A percentile compares a stretch with the other conserved stretches of the same genome.
Evolutionary conservation across 305 asterid species (phyloP).

Genomic region (Solanum hybrid): DNA sequence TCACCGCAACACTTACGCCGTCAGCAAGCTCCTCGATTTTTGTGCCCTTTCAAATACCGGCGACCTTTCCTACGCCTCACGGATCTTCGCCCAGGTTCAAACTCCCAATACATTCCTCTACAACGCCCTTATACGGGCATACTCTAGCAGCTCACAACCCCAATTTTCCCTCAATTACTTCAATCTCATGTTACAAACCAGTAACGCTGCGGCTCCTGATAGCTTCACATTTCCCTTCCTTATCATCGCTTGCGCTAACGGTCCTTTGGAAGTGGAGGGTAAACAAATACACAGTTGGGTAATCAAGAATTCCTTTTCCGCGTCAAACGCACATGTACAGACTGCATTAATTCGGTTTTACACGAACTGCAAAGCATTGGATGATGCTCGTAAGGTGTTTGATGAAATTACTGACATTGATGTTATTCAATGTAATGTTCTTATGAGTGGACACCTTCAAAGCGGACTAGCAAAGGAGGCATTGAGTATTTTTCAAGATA

Average conservation of each 20-base stretch:
- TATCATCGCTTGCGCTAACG: conserved; percentile 26
- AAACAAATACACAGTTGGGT: conserved; percentile 23
- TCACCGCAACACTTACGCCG: conserved; percentile 31
- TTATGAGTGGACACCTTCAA: conserved; percentile 25
- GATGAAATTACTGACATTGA: conserved; percentile 21
- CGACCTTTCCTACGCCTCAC: conserved; percentile 42
- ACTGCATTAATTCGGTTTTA: conserved; percentile 26
- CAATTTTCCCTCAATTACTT: conserved; percentile 21
- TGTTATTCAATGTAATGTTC: conserved; percentile 28
- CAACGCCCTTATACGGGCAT: conserved; percentile 66
- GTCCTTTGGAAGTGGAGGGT: conserved; percentile 10
- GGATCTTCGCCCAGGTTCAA: conserved; percentile 46
- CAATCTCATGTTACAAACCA: conserved; percentile 12
- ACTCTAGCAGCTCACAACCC: conserved; percentile 22
- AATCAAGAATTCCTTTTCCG: conserved; percentile 18
- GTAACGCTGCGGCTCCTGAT: conserved; percentile 13
- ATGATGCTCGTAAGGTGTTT: conserved; percentile 22
- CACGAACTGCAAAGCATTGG: conserved; percentile 7
- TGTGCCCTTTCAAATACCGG: conserved; percentile 39
- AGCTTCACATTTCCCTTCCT: conserved; percentile 24
- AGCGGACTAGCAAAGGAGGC: conserved; percentile 16
- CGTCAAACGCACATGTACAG: conserved; percentile 22
- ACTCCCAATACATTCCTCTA: conserved; percentile 53
- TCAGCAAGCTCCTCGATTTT: conserved; percentile 62
- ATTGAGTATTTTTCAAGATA: conserved; percentile 15